Base-by-base conservation (phyloP, 345 rosid species). In the Dipteronia sinensis region DNA sequence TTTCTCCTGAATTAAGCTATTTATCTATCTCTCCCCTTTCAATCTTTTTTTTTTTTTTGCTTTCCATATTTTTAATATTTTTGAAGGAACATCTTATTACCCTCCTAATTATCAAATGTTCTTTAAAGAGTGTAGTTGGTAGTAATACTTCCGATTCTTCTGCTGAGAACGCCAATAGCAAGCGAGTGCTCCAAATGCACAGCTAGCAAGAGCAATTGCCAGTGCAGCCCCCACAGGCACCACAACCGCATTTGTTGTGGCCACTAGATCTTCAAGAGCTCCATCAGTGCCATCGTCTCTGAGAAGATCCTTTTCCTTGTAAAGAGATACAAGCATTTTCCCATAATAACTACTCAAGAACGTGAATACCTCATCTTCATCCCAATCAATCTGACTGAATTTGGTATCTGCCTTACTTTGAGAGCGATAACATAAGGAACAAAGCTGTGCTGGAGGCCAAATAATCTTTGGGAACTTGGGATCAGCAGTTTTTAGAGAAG, bases 161-260 rank as follows among this genome's bases (percentile, higher is more conserved):
- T 94, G 98, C 78, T 82, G 97, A 8, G 92, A 88, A 23, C 98
- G 93, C 98, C 99, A 96, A 91, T 91, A 96, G 84, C 98, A 96
- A 3, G 99, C 94, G 1, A 96, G 95, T 1, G 94, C 99, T 76
- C 99, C 98, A 44, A 96, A 94, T 42, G 94, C 98, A 80, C 98
- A 92, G 89, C 99, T 96, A 58, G 98, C 98, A 47, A 96, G 84
- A 40, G 98, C 98, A 76, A 96, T 91, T 8, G 99, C 99, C 86
- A 96, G 84, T 23, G 99, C 99, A 69, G 99, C 98, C 67, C 98
- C 99, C 20, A 92, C 83, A 4, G 98, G 99, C 77, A 94, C 98
- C 69, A 90, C 95, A 10, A 96, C 83, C 10, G 98, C 97, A 77
- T 86, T 92, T 19, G 89, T 89, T 12, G 98, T 83, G 25, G 83